These are phyloP conservation scores for Umbelopsis sp. DNA, from an alignment of 192 early-diverging fungal species.

Conservation along the genomic window DNA sequence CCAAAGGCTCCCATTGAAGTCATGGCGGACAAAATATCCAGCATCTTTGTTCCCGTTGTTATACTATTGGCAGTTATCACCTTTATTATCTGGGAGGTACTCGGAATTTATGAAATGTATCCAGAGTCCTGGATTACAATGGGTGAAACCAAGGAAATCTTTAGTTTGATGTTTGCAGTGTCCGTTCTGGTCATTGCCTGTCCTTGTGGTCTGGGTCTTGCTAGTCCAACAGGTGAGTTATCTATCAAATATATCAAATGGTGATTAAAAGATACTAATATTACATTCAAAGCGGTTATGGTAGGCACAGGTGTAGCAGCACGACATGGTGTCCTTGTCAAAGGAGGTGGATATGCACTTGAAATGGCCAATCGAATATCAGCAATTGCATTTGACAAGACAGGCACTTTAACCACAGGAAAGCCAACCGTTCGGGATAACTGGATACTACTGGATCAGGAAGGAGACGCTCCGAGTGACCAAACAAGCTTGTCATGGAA, in stretches of 20 bases:
- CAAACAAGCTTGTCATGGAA: constrained; percentile 38
- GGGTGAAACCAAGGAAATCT: constrained; percentile 45
- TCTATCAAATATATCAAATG: background rate
- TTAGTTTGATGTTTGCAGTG: constrained; percentile 59
- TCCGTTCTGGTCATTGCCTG: constrained; percentile 73
- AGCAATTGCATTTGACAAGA: constrained; percentile 85
- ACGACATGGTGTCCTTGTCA: constrained; percentile 62
- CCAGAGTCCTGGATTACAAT: constrained; percentile 46
- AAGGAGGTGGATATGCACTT: constrained; percentile 74
- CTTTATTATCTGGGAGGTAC: constrained; percentile 56
- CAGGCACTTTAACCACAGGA: constrained; percentile 76
- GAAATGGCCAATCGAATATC: constrained; percentile 62
- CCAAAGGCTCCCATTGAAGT: constrained; percentile 67
- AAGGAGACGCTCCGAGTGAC: background rate
- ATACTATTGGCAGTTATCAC: constrained; percentile 59
- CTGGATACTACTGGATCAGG: constrained; percentile 23
- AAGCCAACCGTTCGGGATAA: constrained; percentile 57
- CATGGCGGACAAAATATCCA: constrained; percentile 63
- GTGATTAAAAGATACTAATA: background rate
- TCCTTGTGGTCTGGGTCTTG: constrained; percentile 71
- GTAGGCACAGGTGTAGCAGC: constrained; percentile 75
- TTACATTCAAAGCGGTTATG: constrained; percentile 56
- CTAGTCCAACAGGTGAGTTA: constrained; percentile 57
- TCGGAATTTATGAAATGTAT: constrained; percentile 31
- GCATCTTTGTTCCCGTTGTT: constrained; percentile 65